A percentile compares a stretch with the other conserved stretches of the same genome.
Evolutionary conservation across 306 rosid species (phyloP).

Genomic region (Trifolium pratense): DNA sequence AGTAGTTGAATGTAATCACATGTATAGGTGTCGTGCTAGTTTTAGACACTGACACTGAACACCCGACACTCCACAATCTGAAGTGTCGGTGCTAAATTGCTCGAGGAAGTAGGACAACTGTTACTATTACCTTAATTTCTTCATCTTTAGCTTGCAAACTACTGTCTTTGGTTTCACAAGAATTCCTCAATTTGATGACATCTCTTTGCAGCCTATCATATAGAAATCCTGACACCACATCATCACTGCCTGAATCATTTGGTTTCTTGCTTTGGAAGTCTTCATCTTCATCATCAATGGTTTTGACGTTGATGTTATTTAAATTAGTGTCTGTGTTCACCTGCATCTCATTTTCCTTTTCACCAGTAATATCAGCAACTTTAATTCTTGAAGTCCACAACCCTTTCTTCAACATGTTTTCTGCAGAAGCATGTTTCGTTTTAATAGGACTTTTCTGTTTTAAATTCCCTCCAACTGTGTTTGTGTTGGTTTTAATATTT

Average conservation of each 20-base stretch:
- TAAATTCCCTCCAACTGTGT: slow-evolving; percentile 40
- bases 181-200: slow-evolving; percentile 70
- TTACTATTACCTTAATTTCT: slow-evolving; percentile 72
- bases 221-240: slow-evolving; percentile 81
- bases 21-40: neutral
- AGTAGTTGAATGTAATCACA: neutral
- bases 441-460: slow-evolving; percentile 47
- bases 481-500: slow-evolving; percentile 45
- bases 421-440: slow-evolving; percentile 53
- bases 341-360: slow-evolving; percentile 61
- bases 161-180: slow-evolving; percentile 63
- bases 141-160: slow-evolving; percentile 69
- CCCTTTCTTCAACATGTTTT: slow-evolving; percentile 61
- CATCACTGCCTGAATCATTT: slow-evolving; percentile 44
- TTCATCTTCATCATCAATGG: slow-evolving; percentile 39
- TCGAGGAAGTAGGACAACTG: neutral
- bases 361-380: slow-evolving; percentile 64
- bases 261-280: slow-evolving; percentile 44
- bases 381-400: slow-evolving; percentile 76
- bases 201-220: slow-evolving; percentile 88
- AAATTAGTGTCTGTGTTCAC: slow-evolving; percentile 39
- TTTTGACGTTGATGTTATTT: slow-evolving; percentile 31
- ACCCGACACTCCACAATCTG: neutral
- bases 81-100: neutral
- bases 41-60: neutral